Base-by-base conservation (phyloP, 495 filamentous ascomycete genomes). In the Xylaria acuta region DNA sequence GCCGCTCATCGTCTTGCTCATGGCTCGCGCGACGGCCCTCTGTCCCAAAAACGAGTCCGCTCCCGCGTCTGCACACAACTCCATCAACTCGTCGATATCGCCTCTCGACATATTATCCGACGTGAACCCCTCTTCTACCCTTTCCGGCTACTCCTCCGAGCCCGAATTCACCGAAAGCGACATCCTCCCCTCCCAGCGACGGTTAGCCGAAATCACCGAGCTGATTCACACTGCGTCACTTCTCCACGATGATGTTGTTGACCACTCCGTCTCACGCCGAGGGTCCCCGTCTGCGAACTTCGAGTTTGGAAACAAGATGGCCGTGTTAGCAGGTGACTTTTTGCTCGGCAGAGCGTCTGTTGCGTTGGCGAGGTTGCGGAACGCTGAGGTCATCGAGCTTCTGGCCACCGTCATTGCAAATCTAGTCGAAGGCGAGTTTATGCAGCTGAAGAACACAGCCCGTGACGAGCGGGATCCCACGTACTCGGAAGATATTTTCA, bases 231-330 rank as follows among this genome's bases (percentile, higher is more conserved):
- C 96, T 3, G 96, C 96, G 3, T 98, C 96, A 16, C 89, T 99
- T 30, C 88, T 99, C 5, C 96, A 99, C 80, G 96, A 99, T 86
- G 96, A 99, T 83, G 97, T 99, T 36, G 97, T 99, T 75, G 96
- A 99, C 79, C 93, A 94, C 74, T 95, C 96, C 0, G 85, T 91
- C 34, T 91, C 93, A 0, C 90, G 96, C 41, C 90, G 96, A 43
- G 93, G 93, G 6, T 88, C 89, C 36, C 93, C 92, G 34, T 97
- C 93, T 5, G 97, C 96, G 16, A 99, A 98, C 76, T 86, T 93
- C 65, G 92, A 92, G 64, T 98, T 97, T 73, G 96, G 96, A 63
- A 99, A 99, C 83, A 99, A 99, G 83, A 97, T 98, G 93, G 95
- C 97, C 6, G 95, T 99, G 1, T 83, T 99, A 71, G 96, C 96